Evolutionary conservation across 306 rosid genomes (phyloP).

Genomic region (Luffa aegyptiaca): DNA sequence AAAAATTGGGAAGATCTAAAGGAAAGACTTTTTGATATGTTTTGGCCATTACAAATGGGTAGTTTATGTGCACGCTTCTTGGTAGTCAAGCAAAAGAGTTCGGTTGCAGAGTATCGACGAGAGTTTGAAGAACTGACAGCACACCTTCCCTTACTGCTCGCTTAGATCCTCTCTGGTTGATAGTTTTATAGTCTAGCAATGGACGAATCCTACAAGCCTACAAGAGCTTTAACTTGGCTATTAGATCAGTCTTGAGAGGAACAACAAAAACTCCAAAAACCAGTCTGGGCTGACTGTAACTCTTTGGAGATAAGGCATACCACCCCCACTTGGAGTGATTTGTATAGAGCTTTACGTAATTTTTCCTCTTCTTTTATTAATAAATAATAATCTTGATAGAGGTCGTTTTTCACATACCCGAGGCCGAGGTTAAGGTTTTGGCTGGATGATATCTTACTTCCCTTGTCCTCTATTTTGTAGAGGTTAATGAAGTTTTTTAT

Average conservation of each 20-base stretch:
- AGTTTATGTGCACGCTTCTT: too few relatives aligned
- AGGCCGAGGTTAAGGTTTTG: background rate
- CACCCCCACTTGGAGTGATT: background rate
- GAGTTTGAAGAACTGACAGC: too few relatives aligned
- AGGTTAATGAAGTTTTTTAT: background rate
- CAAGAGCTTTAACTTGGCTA: background rate
- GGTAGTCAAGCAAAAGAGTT: too few relatives aligned
- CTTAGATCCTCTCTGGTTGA: background rate
- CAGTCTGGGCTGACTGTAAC: background rate
- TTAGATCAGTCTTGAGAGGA: background rate
- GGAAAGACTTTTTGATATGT: too few relatives aligned
- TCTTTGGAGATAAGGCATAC: too few relatives aligned
- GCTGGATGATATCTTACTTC: background rate
- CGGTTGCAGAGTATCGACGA: too few relatives aligned
- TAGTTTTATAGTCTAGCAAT: background rate
- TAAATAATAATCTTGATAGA: background rate
- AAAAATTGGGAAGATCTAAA: too few relatives aligned
- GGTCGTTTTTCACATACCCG: background rate
- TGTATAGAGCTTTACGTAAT: background rate
- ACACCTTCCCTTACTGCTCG: background rate
- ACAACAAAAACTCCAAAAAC: background rate
- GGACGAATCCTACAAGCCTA: background rate
- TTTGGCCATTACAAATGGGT: too few relatives aligned
- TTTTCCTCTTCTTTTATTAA: background rate
- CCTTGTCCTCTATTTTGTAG: background rate